Evolutionary conservation across 2,329 filamentous ascomycete genomes (phyloP).

Genomic region (Calonectria montana): DNA sequence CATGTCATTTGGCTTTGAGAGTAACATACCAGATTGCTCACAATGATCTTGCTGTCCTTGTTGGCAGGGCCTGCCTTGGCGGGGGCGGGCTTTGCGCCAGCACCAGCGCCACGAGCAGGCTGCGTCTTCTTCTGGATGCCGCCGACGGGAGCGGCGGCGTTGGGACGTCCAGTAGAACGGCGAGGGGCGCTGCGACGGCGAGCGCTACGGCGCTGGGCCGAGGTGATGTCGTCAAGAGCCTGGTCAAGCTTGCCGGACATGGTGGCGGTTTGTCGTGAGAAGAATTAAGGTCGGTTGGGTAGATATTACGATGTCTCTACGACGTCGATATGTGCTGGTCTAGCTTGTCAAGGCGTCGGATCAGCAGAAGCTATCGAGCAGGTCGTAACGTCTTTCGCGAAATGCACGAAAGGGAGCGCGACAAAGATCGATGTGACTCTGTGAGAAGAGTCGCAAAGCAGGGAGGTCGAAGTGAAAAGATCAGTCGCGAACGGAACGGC

Average conservation of each 20-base stretch:
- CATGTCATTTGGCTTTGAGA: not conserved
- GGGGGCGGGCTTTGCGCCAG: constrained; percentile 70
- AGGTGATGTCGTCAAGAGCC: constrained; percentile 97
- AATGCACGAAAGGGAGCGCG: constrained; percentile 14
- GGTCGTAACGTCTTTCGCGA: constrained; percentile 11
- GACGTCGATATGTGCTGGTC: constrained; percentile 32
- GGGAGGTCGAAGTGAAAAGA: constrained; percentile 29
- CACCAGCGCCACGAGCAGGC: constrained; percentile 66
- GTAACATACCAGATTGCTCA: constrained; percentile 92
- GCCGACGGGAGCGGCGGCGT: constrained; percentile 78
- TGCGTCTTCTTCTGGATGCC: constrained; percentile 85
- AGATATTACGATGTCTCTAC: constrained; percentile 18
- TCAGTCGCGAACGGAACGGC: constrained; percentile 24
- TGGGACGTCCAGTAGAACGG: constrained; percentile 62
- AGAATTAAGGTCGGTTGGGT: constrained; percentile 27
- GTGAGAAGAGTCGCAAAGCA: constrained; percentile 21
- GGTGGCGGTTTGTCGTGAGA: constrained; percentile 48
- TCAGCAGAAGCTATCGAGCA: constrained; percentile 36
- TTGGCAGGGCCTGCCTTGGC: constrained; percentile 70
- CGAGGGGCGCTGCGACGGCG: constrained; percentile 63
- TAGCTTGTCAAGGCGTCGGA: constrained; percentile 37
- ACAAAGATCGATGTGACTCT: constrained; percentile 1
- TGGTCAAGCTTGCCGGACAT: constrained; percentile 98
- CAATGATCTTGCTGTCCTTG: constrained; percentile 95
- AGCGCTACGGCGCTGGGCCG: constrained; percentile 73